Evolutionary conservation across 768 basidiomycete species (phyloP), one percentile per base, ranked within the genome.

Genomic region (Russula sp.): DNA sequence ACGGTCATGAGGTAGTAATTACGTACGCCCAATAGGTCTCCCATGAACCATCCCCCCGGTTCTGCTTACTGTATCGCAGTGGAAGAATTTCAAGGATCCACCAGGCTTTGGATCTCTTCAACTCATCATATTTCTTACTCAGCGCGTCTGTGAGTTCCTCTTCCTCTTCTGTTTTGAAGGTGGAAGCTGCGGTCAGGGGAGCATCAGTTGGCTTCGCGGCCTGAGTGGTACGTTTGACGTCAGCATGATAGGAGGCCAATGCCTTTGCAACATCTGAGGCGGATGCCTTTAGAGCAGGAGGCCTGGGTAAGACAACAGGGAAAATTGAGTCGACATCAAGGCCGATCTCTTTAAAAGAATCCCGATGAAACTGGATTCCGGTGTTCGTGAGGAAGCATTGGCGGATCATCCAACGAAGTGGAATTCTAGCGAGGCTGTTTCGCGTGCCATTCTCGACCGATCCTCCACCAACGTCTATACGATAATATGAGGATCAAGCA

Each of bases 401-500:
- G 59, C 79, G 77, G 63, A 80, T 73, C 78, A 80, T 79, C 79
- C 79, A 80, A 4, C 88, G 82, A 37, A 92, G 78, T 1, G 89
- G 77, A 48, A 91, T 87, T 44, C 87, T 83, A 1, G 88, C 84
- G 3, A 91, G 78, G 51, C 78, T 82, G 67, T 86, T 81, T 14
- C 77, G 78, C 0, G 78, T 76, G 56, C 77, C 80, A 62, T 91
- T 86, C 37, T 67, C 64, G 13, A 85, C 84, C 2, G 84, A 83
- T 3, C 88, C 88, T 20, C 90, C 90, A 1, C 91, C 90, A 22
- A 92, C 80, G 67, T 91, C 88, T 89, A 32, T 55, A 48, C 14
- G 35, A 48, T 5, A 44, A 51, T 27, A 54, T 27, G 27, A 44
- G 32, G 51, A 37, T 61, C 35, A 58, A 53, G 50, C 31, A 16